phyloP scores from a whole-genome alignment of 169 alveolate species.

The Plasmodium yoelii region DNA sequence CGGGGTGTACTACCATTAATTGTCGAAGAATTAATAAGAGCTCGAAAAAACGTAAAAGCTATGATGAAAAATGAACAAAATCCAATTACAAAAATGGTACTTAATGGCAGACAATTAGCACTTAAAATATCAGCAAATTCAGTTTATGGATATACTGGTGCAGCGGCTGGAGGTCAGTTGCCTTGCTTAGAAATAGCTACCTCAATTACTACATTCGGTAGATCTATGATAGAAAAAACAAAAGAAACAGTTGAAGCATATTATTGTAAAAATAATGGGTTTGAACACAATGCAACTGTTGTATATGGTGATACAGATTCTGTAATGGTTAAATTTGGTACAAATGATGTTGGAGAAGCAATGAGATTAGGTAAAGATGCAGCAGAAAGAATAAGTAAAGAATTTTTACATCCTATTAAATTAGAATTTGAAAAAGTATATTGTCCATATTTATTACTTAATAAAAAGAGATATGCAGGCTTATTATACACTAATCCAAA shows the following conservation, averaged over 20 bases:
- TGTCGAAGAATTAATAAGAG: constrained; percentile 96
- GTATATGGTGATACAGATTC: constrained; percentile 99
- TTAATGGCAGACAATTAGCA: constrained; percentile 99
- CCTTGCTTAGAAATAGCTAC: constrained; percentile 97
- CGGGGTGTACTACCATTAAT: constrained; percentile 97
- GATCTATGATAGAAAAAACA: constrained; percentile 94
- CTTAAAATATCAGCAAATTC: constrained; percentile 98
- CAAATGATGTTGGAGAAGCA: constrained; percentile 90
- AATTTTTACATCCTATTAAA: constrained; percentile 94
- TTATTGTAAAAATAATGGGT: constrained; percentile 92
- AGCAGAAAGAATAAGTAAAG: constrained; percentile 92
- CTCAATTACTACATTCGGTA: constrained; percentile 97
- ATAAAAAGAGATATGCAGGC: constrained; percentile 99
- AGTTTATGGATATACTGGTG: constrained; percentile 99
- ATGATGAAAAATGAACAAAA: constrained; percentile 93
- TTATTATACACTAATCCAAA: constrained; percentile 95
- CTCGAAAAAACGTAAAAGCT: constrained; percentile 95
- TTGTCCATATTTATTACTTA: constrained; percentile 96
- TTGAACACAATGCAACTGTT: constrained; percentile 92
- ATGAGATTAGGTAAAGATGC: constrained; percentile 95
- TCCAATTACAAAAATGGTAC: constrained; percentile 95
- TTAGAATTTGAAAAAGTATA: constrained; percentile 98
- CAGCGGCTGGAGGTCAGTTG: constrained; percentile 96
- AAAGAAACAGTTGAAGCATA: constrained; percentile 86
- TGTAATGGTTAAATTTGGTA: constrained; percentile 99